Evolutionary conservation across 768 basidiomycete species (phyloP).

Genomic region (Lyophyllum semitale): DNA sequence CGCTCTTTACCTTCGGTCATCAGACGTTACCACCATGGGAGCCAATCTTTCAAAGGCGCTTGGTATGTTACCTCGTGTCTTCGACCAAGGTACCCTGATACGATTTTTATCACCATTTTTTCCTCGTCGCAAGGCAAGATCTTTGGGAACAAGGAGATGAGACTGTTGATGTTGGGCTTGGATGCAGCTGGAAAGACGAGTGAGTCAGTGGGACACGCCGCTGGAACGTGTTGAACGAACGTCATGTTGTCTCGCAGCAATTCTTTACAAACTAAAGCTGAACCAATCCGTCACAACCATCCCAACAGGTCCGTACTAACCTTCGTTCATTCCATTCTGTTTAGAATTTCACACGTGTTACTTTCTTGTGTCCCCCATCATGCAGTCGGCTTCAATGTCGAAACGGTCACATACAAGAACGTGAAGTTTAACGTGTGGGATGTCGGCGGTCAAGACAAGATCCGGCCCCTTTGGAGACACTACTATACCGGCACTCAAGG

Average conservation of each 20-base stretch:
- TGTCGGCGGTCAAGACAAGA: conserved; percentile 99
- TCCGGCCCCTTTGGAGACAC: conserved; percentile 96
- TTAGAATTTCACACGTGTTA: conserved; percentile 7
- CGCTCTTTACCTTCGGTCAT: conserved; percentile 61
- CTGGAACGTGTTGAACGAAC: conserved; percentile 6
- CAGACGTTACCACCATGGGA: conserved; percentile 60
- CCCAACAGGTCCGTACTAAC: conserved; percentile 72
- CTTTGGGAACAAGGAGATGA: conserved; percentile 99
- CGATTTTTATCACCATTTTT: conserved; percentile 11
- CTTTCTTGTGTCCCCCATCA: not conserved
- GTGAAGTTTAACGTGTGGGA: conserved; percentile 96
- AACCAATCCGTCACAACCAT: conserved; percentile 99
- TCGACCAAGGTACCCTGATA: not conserved
- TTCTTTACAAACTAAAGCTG: conserved; percentile 97
- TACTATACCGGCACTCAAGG: conserved; percentile 99
- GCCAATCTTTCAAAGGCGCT: conserved; percentile 86
- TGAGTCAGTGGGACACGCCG: conserved; percentile 38
- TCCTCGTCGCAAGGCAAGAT: conserved; percentile 64
- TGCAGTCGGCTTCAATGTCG: conserved; percentile 96
- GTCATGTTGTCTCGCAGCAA: conserved; percentile 57
- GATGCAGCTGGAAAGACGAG: conserved; percentile 99
- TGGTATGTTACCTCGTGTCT: conserved; percentile 42
- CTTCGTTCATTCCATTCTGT: not conserved
- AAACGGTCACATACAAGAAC: conserved; percentile 99
- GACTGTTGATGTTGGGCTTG: conserved; percentile 93